Evolutionary conservation across 768 basidiomycete genomes (phyloP), one percentile per base, ranked within the genome.

Genomic region (Phlebiopsis flavidoalba): DNA sequence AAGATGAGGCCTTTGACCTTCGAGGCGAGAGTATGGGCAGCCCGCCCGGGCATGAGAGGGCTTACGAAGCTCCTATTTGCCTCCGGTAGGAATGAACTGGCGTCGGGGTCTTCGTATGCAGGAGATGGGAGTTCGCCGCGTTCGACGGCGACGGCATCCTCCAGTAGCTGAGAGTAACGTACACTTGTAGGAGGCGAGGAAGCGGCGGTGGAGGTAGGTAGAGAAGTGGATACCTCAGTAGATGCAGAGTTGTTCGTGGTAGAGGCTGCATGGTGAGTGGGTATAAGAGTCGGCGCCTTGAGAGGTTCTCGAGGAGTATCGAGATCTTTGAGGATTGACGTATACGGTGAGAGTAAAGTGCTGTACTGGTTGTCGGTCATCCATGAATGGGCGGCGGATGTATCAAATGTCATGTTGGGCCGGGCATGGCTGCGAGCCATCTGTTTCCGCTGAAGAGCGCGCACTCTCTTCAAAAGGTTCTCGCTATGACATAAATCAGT

Each of bases 391-490:
- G 78, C 82, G n/a, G 65, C 67, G 21, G 64, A 65, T 21, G 45
- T 64, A 22, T 58, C 71, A 50, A 64, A 63, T 73, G 66, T 62
- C 70, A 65, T 67, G 73, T 76, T 64, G 0, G 86, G 83, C 0
- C 82, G 80, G 1, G 86, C 86, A 48, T 81, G 75, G 22, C 79
- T 75, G 5, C 86, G 85, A 1, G 76, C 69, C 8, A 80, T 79
- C 64, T 88, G 87, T 61, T 86, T 87, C 49, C 77, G 80, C 71
- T 80, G 79, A 47, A 91, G 68, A 1, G 87, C 86, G 33, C 73
- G 71, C 2, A 79, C 77, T 19, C 88, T 78, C 52, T 77, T 75
- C 40, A 79, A 49, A 15, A 91, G 68, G 57, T 76, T 77, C 24
- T 81, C 78, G 58, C 88, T 89, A 60, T 2, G 24, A 33, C 26